phyloP scores from a whole-genome alignment of 192 early-diverging fungal genomes.

The Coemansia sp. region DNA sequence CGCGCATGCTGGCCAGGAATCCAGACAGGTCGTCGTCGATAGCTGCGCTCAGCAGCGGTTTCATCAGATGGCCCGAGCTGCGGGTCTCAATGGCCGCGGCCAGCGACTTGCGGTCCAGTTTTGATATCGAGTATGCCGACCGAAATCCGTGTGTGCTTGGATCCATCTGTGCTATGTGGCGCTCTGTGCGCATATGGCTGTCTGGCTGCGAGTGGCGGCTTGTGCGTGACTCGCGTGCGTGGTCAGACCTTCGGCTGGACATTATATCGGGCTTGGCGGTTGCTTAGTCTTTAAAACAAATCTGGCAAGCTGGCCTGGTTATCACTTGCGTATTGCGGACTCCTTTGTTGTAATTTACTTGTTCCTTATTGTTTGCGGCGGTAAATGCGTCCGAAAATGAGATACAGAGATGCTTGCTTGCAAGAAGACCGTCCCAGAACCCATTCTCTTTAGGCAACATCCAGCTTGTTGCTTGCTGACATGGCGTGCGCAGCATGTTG shows the following conservation, averaged over 20 bases:
- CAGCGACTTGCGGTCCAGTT: conserved; percentile 9
- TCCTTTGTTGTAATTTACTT: not conserved
- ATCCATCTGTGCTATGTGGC: conserved; percentile 1
- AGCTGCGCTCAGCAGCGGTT: conserved; percentile 16
- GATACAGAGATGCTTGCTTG: not conserved
- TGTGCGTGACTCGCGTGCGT: not conserved
- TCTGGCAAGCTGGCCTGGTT: not conserved
- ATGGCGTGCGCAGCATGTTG: not conserved
- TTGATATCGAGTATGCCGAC: conserved; percentile 8
- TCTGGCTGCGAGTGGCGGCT: not conserved
- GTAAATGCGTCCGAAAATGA: not conserved
- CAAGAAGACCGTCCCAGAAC: not conserved
- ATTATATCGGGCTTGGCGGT: not conserved
- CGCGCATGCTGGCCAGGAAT: conserved; percentile 12
- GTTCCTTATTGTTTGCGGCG: not conserved
- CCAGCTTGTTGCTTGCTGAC: not conserved
- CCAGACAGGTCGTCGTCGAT: conserved; percentile 14
- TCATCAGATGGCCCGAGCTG: conserved; percentile 4
- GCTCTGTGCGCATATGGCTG: not conserved
- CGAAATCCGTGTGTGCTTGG: not conserved
- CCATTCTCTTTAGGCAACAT: not conserved
- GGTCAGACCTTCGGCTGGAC: conserved; percentile 7
- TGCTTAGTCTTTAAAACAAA: not conserved
- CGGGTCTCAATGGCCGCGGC: conserved; percentile 7
- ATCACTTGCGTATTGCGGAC: not conserved